These are phyloP conservation scores for Trametes pubescens DNA, from an alignment of 1,284 basidiomycete genomes.

Conservation along the genomic window DNA sequence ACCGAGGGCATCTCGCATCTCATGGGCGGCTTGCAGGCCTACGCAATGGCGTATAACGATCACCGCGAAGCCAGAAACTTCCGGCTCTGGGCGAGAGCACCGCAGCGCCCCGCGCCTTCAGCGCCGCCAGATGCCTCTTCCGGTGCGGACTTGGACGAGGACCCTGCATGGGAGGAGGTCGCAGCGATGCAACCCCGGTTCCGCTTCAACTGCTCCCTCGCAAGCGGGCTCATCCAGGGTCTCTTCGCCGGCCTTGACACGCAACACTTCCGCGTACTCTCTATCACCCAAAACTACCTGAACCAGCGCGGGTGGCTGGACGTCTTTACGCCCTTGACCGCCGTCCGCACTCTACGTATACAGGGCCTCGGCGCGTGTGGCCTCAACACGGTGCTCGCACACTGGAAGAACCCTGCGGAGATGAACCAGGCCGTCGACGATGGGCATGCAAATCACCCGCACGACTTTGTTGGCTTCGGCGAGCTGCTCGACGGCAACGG, in stretches of 20 bases:
- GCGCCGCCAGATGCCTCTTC: background rate
- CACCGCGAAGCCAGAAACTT: background rate
- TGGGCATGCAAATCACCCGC: background rate
- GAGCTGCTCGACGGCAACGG: background rate
- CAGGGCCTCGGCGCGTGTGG: background rate
- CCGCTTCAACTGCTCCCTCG: background rate
- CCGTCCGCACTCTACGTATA: background rate
- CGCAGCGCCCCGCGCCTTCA: background rate
- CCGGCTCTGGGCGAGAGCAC: background rate
- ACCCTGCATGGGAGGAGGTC: background rate
- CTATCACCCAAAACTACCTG: background rate
- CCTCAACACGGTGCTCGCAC: background rate
- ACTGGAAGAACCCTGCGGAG: background rate
- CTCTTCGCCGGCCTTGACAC: background rate
- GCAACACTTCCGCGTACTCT: background rate
- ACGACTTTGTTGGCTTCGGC: background rate
- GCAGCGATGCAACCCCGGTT: background rate
- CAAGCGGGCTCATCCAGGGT: background rate
- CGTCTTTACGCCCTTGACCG: no score
- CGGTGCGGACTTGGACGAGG: no score
- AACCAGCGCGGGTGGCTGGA: background rate
- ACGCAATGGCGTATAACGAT: background rate
- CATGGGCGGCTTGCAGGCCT: background rate
- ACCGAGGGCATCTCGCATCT: background rate
- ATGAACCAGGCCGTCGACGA: background rate